Evolutionary conservation across 495 filamentous ascomycete genomes (phyloP).

Genomic region (Glonium stellatum): DNA sequence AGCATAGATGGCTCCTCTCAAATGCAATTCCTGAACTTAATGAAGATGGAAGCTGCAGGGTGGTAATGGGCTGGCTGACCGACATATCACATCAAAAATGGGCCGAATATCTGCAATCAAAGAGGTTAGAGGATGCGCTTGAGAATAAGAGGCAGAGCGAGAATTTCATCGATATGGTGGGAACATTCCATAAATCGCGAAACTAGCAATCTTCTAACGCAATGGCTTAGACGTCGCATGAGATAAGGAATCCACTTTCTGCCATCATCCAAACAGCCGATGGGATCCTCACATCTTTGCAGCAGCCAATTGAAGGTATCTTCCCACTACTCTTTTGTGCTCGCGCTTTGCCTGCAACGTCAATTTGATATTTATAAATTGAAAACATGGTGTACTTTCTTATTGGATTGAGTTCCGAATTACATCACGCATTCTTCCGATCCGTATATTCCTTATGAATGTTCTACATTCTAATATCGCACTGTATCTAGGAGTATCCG

Average conservation of each 20-base stretch:
- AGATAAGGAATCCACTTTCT: conserved; percentile 35
- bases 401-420: too few species aligned
- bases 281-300: conserved; percentile 21
- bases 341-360: too few species aligned
- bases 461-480: too few species aligned
- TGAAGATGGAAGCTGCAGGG: conserved; percentile 25
- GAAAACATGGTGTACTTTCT: too few species aligned
- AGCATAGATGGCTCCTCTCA: conserved; percentile 4
- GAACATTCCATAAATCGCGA: too few species aligned
- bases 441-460: too few species aligned
- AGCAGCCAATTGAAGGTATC: too few species aligned
- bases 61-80: conserved; percentile 15
- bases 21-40: neutral
- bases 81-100: conserved; percentile 30
- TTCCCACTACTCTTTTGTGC: too few species aligned
- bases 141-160: conserved; percentile 28
- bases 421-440: too few species aligned
- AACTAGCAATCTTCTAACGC: too few species aligned
- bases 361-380: too few species aligned
- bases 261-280: conserved; percentile 33
- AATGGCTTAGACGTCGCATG: conserved; percentile 12
- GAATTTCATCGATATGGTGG: conserved; percentile 14
- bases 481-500: too few species aligned
- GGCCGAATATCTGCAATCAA: conserved; percentile 23
- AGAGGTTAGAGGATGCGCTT: conserved; percentile 26